Percentiles rank a stretch among this genome's conserved stretches.
These are phyloP conservation scores for Pythium apleroticum DNA, from an alignment of 352 stramenopile genomes.

Conservation along the genomic window DNA sequence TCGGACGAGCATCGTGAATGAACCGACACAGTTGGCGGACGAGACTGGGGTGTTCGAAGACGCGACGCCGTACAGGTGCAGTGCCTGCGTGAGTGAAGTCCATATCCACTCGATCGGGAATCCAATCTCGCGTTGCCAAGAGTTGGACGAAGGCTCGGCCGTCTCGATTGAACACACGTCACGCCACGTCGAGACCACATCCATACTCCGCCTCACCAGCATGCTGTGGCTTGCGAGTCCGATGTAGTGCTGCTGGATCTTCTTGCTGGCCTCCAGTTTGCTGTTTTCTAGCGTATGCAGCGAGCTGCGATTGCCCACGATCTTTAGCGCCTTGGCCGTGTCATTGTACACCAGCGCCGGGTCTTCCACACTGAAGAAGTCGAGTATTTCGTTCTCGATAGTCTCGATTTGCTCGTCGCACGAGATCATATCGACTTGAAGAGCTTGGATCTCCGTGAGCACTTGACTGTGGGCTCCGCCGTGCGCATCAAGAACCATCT, in stretches of 20 bases:
- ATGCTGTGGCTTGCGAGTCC: conserved; percentile 27
- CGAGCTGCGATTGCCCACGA: conserved; percentile 59
- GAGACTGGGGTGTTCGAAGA: background rate
- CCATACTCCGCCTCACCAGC: conserved; percentile 35
- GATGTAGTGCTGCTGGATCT: conserved; percentile 33
- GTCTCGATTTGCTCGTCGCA: conserved; percentile 56
- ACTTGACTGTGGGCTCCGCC: conserved; percentile 28
- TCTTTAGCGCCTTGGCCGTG: conserved; percentile 47
- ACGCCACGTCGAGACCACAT: conserved; percentile 37
- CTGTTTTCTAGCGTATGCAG: conserved; percentile 45
- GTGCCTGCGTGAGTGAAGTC: conserved; percentile 30
- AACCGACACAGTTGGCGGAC: conserved; percentile 6
- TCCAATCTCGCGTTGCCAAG: background rate
- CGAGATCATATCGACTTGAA: conserved; percentile 45
- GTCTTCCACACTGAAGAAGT: conserved; percentile 52
- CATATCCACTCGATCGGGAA: conserved; percentile 41
- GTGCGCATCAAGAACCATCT: conserved; percentile 37
- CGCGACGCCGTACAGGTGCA: background rate
- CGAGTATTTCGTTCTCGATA: conserved; percentile 61
- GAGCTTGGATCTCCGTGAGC: conserved; percentile 48
- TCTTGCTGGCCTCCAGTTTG: conserved; percentile 38
- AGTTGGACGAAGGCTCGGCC: background rate
- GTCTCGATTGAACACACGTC: conserved; percentile 24
- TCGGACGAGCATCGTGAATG: conserved; percentile 12
- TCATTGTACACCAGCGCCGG: conserved; percentile 43